Percentiles rank a stretch among this genome's conserved stretches.
Evolutionary conservation across 306 rosid genomes (phyloP).

Genomic region (peach (Prunus persica)): DNA sequence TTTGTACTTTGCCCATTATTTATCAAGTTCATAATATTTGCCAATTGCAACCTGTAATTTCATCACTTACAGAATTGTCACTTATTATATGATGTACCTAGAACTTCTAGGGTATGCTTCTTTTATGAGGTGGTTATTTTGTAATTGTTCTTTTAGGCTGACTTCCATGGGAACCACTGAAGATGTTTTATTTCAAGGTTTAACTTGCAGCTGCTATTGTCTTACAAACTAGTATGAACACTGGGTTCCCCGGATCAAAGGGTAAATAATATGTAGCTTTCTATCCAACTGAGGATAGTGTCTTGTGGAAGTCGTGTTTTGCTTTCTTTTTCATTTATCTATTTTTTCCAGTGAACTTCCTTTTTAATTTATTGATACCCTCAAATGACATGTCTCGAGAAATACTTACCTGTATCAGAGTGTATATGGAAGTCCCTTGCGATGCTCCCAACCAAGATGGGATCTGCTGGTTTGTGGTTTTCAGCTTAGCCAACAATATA

Average conservation of each 20-base stretch:
- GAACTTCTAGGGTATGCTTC: neutral
- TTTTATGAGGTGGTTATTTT: neutral
- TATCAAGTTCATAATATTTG: neutral
- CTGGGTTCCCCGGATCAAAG: neutral
- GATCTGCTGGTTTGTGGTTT: too few relatives aligned
- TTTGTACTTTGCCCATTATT: constrained; percentile 16
- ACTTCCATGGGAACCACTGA: neutral
- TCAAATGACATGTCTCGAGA: too few relatives aligned
- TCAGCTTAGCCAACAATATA: neutral
- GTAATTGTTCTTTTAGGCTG: neutral
- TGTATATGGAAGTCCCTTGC: too few relatives aligned
- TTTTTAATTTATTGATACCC: too few relatives aligned
- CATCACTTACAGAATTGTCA: neutral
- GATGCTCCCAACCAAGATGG: neutral
- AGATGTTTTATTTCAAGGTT: too few relatives aligned
- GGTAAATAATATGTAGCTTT: too few relatives aligned
- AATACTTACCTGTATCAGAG: too few relatives aligned
- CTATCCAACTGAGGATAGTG: too few relatives aligned
- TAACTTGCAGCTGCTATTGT: too few relatives aligned
- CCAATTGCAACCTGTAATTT: neutral
- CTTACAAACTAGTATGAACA: neutral
- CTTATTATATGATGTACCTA: neutral
- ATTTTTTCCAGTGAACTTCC: too few relatives aligned
- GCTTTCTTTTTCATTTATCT: too few relatives aligned
- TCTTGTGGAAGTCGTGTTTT: neutral